Conservation (phyloP, 768 basidiomycete genomes). For the Favolaschia claudopus region DNA sequence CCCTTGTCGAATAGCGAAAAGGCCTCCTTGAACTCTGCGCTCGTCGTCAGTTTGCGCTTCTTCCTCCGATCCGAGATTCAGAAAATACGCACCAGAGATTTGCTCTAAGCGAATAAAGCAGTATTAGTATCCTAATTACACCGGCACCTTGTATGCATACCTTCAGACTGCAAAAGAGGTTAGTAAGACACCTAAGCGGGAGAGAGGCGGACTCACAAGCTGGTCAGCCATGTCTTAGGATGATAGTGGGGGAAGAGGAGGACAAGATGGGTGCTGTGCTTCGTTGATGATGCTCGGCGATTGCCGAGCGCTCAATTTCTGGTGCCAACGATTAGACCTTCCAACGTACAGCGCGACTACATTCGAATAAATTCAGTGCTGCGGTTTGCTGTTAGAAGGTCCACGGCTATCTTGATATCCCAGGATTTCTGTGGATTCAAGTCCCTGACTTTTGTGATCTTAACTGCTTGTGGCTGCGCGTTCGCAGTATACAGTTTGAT, state of each 20-base stretch:
- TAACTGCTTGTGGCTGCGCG: no score
- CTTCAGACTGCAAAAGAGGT: slow-evolving; percentile 14
- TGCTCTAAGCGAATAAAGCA: slow-evolving; percentile 22
- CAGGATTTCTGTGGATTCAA: no score
- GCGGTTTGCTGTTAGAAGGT: no score
- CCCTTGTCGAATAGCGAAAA: slow-evolving; percentile 37
- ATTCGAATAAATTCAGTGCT: no score
- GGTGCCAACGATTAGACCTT: no score
- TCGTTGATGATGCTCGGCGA: background rate
- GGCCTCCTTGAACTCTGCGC: slow-evolving; percentile 35
- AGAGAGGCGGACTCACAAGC: slow-evolving; percentile 13
- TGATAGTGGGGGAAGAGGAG: background rate
- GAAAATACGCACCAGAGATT: slow-evolving; percentile 28
- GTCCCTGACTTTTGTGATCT: no score
- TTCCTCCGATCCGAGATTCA: background rate
- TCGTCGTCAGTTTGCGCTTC: background rate
- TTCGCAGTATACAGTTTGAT: no score
- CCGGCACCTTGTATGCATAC: slow-evolving; percentile 4
- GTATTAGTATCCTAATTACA: background rate
- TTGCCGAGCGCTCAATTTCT: no score
- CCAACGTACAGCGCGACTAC: no score
- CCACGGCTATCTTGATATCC: no score
- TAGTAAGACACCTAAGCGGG: background rate
- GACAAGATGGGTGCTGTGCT: slow-evolving; percentile 4
- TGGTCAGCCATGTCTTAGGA: slow-evolving; percentile 24